Base-by-base conservation (phyloP, 768 basidiomycete species). In the Lactarius evosmus region DNA sequence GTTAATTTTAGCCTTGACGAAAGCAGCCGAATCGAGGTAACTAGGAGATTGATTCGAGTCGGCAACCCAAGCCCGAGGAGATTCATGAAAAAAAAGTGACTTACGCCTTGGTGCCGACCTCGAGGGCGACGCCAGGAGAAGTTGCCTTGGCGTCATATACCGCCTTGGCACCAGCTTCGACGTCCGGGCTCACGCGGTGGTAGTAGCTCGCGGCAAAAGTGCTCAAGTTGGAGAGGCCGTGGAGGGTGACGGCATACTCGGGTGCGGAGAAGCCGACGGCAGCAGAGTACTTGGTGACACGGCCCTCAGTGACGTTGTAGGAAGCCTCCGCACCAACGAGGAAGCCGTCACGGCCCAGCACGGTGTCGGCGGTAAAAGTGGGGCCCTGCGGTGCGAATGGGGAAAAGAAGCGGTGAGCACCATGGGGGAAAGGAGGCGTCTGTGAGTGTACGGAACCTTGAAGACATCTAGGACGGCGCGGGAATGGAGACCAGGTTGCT, bases 1-100 rank as follows among this genome's bases (percentile, higher is more conserved):
- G 86, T 98, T 98, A 81, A 98, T 95, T 84, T 98, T 98, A 70
- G 95, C 92, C 84, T 99, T 98, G 79, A 98, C 83, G 73, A 92
- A 98, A 9, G 95, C 89, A 68, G 93, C 87, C 33, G 82, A 77
- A 79, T 98, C 95, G 67, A 95, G 87, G 79, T 87, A 87, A 54
- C 87, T 91, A 61, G 16, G 58, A 25, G 6, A 36, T 22, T 8
- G 36, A 22, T 32, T 19, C 14, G 4, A 4, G 8, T 41, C n/a
- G 19, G 29, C 22, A 22, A 49, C 52, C 50, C 2, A 9, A 36
- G 33, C 22, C 51, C 46, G 25, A 49, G 46, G 22, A 33, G 12
- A 41, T 12, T n/a, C n/a, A n/a, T n/a, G n/a, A 19, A 30, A 16
- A 12, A 4, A 32, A n/a, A 53, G n/a, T n/a, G n/a, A 87, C 88